Conservation (phyloP, 2,329 filamentous ascomycete genomes). For the Ophiostoma ulmi region DNA sequence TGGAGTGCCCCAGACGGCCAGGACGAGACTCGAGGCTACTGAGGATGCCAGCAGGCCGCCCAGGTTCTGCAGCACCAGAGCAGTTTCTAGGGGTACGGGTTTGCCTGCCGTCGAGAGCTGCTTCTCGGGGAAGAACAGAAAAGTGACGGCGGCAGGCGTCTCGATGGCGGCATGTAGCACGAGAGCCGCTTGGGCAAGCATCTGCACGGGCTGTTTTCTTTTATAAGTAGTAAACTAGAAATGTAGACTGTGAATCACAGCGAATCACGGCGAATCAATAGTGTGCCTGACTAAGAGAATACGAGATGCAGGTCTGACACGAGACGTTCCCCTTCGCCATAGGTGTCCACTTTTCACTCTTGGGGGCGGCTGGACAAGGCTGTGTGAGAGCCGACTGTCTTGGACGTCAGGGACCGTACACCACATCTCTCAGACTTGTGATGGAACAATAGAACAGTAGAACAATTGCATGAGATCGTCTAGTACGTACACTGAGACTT, state of each 20-base stretch:
- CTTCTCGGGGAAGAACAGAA: slow-evolving; percentile 39
- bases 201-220: not conserved
- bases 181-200: slow-evolving; percentile 23
- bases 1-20: slow-evolving; percentile 31
- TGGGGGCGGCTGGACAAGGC: not conserved
- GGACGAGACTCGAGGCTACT: slow-evolving; percentile 40
- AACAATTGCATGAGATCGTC: not conserved
- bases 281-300: not conserved
- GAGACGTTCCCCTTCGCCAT: not conserved
- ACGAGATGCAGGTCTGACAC: not conserved
- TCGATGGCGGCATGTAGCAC: slow-evolving; percentile 27
- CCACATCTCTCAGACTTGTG: not conserved
- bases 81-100: slow-evolving; percentile 32
- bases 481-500: not conserved
- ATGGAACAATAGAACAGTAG: too few relatives aligned
- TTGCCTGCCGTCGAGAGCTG: slow-evolving; percentile 39
- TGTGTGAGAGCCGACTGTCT: not conserved
- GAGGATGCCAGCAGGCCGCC: slow-evolving; percentile 45
- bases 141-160: slow-evolving; percentile 40
- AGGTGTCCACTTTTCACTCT: not conserved
- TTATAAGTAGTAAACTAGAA: too few relatives aligned
- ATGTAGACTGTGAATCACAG: too few relatives aligned
- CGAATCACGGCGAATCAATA: too few relatives aligned
- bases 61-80: slow-evolving; percentile 44
- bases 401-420: slow-evolving; percentile 1